Percentiles rank a stretch among this genome's conserved stretches.
Evolutionary conservation across 768 basidiomycete species (phyloP).

Genomic region (Boletales sp.): DNA sequence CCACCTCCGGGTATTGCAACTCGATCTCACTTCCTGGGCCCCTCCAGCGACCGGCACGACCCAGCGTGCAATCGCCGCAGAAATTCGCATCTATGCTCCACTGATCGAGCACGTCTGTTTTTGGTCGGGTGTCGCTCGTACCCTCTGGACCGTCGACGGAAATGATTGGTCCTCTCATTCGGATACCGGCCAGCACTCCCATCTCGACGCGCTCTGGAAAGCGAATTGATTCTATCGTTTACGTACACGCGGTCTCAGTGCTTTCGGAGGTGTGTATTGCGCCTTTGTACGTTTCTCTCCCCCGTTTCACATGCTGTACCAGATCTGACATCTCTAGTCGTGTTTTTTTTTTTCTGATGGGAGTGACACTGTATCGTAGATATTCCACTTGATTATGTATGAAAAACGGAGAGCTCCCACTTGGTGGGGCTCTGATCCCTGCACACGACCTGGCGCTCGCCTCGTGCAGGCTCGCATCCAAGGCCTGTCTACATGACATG

Average conservation of each 20-base stretch:
- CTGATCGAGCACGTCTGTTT: slow-evolving; percentile 33
- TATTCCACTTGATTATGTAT: slow-evolving; percentile 31
- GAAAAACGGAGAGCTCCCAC: slow-evolving; percentile 20
- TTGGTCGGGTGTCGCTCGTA: slow-evolving; percentile 29
- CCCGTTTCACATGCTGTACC: slow-evolving; percentile 16
- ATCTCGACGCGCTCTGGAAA: slow-evolving; percentile 31
- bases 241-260: slow-evolving; percentile 22
- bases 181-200: slow-evolving; percentile 24
- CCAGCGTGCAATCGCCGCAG: slow-evolving; percentile 37
- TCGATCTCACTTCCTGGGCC: slow-evolving; percentile 35
- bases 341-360: slow-evolving; percentile 12
- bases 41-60: slow-evolving; percentile 27
- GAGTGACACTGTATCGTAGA: neutral
- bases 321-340: slow-evolving; percentile 23
- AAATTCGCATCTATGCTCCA: slow-evolving; percentile 37
- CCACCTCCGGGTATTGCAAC: slow-evolving; percentile 34
- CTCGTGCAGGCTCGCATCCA: slow-evolving; percentile 26
- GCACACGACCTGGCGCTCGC: slow-evolving; percentile 20
- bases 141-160: slow-evolving; percentile 33
- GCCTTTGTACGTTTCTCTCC: slow-evolving; percentile 22
- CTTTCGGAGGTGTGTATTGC: slow-evolving; percentile 19
- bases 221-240: slow-evolving; percentile 19
- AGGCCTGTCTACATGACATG: slow-evolving; percentile 23
- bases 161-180: slow-evolving; percentile 32
- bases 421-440: too few relatives aligned